Base-by-base conservation (phyloP, 129 eudicot genomes). In the Flaveria robusta region DNA sequence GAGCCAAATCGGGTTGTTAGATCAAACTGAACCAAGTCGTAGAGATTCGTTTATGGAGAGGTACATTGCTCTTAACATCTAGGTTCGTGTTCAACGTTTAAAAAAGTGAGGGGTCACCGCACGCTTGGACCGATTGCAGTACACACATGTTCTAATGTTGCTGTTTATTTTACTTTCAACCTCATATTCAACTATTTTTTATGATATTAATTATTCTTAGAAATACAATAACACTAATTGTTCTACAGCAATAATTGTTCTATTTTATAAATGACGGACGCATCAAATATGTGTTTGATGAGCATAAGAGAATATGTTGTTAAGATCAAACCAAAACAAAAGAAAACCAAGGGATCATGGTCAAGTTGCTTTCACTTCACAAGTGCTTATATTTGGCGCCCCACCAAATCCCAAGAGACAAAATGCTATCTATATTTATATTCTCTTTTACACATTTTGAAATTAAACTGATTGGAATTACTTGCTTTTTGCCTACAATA, bases 321-420 rank as follows among this genome's bases (percentile, higher is more conserved):
- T 51, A 72, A 72, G 68, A 51, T 79, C 78, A 50, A 64, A 79
- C 83, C 78, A 79, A 79, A 72, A 37, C 16, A 71, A 79, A 72
- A 72, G 78, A 72, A 79, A 64, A 64, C 78, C 62, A 66, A 64
- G 55, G 23, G 74, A 67, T 5, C 66, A 79, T 72, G 19, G 83
- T 72, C 34, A 51, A 20, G 83, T 79, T 50, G 78, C 83, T 79
- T 79, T 79, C 83, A 64, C 9, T 72, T 72, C 68, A 79, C 78
- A 79, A 79, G 83, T 18, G 78, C 67, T 64, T 73, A 65, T 71
- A 72, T 79, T 63, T 49, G 39, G 67, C 68, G 74, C 55, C 83
- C 83, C 69, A 79, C 73, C 46, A 64, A 23, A 79, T 79, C 74
- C 72, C 47, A 72, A 34, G 74, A 37, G 78, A 37, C 78, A 79